phyloP scores from a whole-genome alignment of 805 yeast species.

The Candida khao-thaluensis region DNA sequence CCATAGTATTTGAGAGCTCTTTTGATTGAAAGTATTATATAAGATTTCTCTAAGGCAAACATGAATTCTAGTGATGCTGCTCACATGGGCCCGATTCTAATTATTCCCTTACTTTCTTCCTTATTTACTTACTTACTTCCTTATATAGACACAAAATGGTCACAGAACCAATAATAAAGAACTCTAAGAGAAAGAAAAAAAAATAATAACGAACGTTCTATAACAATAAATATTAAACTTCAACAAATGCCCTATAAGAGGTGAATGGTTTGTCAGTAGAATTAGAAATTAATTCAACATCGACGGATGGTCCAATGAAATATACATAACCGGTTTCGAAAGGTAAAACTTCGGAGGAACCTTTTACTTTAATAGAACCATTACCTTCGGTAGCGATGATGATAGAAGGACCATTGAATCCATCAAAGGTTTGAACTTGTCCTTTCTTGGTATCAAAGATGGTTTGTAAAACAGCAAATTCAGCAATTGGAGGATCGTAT shows the following conservation, averaged over 20 bases:
- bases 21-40: no score
- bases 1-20: no score
- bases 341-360: constrained; percentile 28
- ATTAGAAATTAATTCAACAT: constrained; percentile 55
- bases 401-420: constrained; percentile 83
- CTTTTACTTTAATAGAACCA: constrained; percentile 55
- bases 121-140: no score
- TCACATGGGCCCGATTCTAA: no score
- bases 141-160: no score
- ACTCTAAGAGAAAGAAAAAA: no score
- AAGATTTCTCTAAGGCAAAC: no score
- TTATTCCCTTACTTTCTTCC: no score
- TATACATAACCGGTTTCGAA: constrained; percentile 73
- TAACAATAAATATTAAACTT: constrained; percentile 39
- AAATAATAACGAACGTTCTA: no score
- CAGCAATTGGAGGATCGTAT: constrained; percentile 96
- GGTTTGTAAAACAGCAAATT: constrained; percentile 89
- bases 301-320: constrained; percentile 78
- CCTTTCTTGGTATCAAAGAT: constrained; percentile 50
- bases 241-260: constrained; percentile 88
- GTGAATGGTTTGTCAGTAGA: constrained; percentile 52
- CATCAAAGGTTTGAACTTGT: constrained; percentile 55
- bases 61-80: no score
- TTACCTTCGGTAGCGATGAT: constrained; percentile 78
- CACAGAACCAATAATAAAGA: no score